A percentile compares a stretch with the other conserved stretches of the same genome.
phyloP scores from a whole-genome alignment of 305 asterid species.

The Solanum hybrid region DNA sequence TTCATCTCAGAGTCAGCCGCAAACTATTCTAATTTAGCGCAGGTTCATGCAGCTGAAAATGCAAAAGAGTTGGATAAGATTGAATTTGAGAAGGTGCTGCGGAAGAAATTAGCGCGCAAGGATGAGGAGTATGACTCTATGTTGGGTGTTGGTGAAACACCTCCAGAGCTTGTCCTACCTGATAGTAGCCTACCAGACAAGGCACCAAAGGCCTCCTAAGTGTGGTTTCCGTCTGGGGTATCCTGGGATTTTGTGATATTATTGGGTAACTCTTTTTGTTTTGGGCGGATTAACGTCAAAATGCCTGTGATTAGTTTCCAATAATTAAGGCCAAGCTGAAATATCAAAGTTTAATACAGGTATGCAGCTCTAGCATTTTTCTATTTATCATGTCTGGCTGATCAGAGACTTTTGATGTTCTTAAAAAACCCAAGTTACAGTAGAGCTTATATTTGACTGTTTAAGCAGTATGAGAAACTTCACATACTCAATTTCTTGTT shows the following conservation, averaged over 20 bases:
- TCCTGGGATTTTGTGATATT: constrained; percentile 3
- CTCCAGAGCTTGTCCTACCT: constrained; percentile 38
- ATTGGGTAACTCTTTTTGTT: constrained; percentile 9
- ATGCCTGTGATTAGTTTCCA: constrained; percentile 29
- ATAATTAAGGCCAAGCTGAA: constrained; percentile 46
- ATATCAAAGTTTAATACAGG: constrained; percentile 35
- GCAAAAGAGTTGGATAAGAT: constrained; percentile 60
- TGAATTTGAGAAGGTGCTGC: constrained; percentile 75
- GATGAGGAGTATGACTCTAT: constrained; percentile 54
- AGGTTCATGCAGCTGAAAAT: constrained; percentile 82
- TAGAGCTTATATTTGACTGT: not conserved
- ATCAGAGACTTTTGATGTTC: not conserved
- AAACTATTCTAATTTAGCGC: constrained; percentile 68
- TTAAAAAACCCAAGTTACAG: not conserved
- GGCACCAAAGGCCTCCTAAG: constrained; percentile 48
- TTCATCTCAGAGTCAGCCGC: constrained; percentile 77
- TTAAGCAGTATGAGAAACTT: not conserved
- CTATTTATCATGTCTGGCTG: not conserved
- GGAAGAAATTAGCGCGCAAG: constrained; percentile 47
- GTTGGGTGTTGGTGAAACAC: constrained; percentile 42
- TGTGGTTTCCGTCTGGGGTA: not conserved
- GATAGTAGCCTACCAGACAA: constrained; percentile 31
- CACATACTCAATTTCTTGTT: not conserved
- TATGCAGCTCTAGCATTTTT: constrained; percentile 19
- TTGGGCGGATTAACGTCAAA: constrained; percentile 16